These are phyloP conservation scores for Curvularia spicifera DNA, from an alignment of 2,329 filamentous ascomycete genomes.

Conservation along the genomic window DNA sequence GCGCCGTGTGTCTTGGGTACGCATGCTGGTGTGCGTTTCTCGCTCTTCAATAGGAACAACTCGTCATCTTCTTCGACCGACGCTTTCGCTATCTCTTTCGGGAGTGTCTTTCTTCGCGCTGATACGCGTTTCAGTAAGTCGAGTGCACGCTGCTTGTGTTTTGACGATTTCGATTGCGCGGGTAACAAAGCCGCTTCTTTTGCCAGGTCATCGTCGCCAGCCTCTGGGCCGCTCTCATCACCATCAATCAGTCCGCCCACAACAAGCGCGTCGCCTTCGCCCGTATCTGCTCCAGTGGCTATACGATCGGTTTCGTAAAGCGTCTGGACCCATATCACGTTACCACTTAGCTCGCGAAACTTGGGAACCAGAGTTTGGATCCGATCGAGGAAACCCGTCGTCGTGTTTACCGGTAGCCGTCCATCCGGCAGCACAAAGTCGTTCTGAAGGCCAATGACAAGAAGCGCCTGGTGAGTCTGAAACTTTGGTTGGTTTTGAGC, in stretches of 20 bases:
- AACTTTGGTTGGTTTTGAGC: slow-evolving; percentile 58
- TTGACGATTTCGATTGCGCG: slow-evolving; percentile 43
- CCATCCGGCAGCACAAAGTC: slow-evolving; percentile 78
- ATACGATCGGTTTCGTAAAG: slow-evolving; percentile 70
- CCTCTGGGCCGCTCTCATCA: slow-evolving; percentile 43
- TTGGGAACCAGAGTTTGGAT: slow-evolving; percentile 70
- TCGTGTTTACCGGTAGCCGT: slow-evolving; percentile 69
- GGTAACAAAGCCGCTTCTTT: slow-evolving; percentile 32
- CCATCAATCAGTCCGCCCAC: slow-evolving; percentile 49
- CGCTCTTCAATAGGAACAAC: slow-evolving; percentile 52
- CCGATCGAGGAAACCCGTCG: slow-evolving; percentile 70
- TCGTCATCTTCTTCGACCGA: slow-evolving; percentile 54
- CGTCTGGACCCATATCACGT: slow-evolving; percentile 85
- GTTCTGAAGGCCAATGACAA: slow-evolving; percentile 87
- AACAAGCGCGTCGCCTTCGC: slow-evolving; percentile 55
- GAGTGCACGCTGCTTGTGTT: slow-evolving; percentile 46
- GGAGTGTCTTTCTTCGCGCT: slow-evolving; percentile 36
- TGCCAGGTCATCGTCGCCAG: slow-evolving; percentile 41
- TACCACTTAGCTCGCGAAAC: slow-evolving; percentile 72
- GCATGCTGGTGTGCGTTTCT: slow-evolving; percentile 51
- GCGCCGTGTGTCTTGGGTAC: slow-evolving; percentile 54
- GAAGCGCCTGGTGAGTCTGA: slow-evolving; percentile 70
- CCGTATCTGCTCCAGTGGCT: slow-evolving; percentile 57
- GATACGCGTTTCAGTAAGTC: slow-evolving; percentile 49
- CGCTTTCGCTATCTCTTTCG: slow-evolving; percentile 37